Evolutionary conservation across 768 basidiomycete species (phyloP), one percentile per base, ranked within the genome.

Genomic region (Leccinum olivaceopallidum): DNA sequence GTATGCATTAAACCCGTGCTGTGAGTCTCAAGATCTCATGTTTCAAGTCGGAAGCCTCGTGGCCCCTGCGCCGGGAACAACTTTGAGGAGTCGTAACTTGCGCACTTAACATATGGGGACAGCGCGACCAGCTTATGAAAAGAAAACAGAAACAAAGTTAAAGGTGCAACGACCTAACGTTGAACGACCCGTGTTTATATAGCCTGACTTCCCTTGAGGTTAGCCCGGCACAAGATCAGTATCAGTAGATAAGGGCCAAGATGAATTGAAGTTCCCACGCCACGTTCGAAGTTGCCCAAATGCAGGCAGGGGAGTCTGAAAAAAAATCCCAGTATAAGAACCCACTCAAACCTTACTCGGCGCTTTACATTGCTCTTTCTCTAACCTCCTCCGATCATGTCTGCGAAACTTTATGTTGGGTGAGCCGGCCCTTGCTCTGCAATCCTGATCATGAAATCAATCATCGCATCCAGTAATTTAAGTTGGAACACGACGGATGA

Each of bases 401-500:
- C 71, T 30, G 55, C 72, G 62, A 73, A 73, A 65, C 8, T 73
- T 55, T 73, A 75, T 53, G 72, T 73, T 54, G 72, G 72, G 72
- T 75, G 64, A 67, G 70, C 54, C n/a, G 39, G 42, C 42, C 39
- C 9, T 4, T 2, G 24, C n/a, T 60, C 4, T 14, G 37, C 28
- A 49, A n/a, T 55, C 51, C 22, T 3, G 44, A 36, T 55, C 56
- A 7, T 8, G 0, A 16, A 48, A 47, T 62, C 51, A 48, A 24
- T 50, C 49, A 37, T 57, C 30, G 20, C 1, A 14, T 24, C 32
- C 49, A 76, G 73, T 58, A 75, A 75, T 52, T 28, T 76, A 60
- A 76, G 75, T 66, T 75, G 75, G 75, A 18, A 6, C 49, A 75
- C 75, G 10, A 74, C 68, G 0, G 73, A 74, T 56, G 74, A 74